Evolutionary conservation across 768 basidiomycete species (phyloP).

Genomic region (Cystofilobasidium bisporidii): DNA sequence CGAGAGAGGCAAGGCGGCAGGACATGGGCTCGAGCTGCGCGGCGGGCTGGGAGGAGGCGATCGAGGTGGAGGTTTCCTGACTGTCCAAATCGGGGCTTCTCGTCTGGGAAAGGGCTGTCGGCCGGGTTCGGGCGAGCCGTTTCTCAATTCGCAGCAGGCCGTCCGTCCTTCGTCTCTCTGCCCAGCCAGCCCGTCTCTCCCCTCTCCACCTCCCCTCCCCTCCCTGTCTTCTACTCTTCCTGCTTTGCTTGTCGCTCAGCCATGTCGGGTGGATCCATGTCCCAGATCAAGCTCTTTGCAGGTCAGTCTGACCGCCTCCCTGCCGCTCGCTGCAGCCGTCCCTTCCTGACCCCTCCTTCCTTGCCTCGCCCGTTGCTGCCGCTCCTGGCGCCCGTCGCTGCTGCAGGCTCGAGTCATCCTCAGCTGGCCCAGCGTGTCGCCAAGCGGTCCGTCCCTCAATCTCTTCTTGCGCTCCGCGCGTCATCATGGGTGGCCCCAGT

Average conservation of each 20-base stretch:
- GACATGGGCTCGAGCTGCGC: no score
- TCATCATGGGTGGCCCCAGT: neutral
- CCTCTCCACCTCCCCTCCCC: neutral
- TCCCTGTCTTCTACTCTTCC: neutral
- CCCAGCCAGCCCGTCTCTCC: no score
- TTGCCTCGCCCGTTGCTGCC: neutral
- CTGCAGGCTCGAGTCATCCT: slow-evolving; percentile 24
- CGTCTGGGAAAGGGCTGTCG: no score
- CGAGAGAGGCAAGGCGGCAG: no score
- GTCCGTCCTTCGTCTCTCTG: no score
- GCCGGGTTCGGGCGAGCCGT: no score
- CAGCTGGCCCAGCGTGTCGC: slow-evolving; percentile 22
- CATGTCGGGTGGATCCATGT: slow-evolving; percentile 25
- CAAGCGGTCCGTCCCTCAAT: slow-evolving; percentile 17
- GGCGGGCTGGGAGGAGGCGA: no score
- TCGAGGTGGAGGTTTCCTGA: no score
- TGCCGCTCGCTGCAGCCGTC: neutral
- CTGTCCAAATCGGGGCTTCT: no score
- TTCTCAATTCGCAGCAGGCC: no score
- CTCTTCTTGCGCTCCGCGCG: neutral
- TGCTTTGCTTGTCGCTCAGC: neutral
- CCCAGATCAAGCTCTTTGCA: slow-evolving; percentile 28
- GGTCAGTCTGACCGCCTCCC: neutral
- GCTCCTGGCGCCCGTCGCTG: neutral
- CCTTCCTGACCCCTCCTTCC: neutral